A percentile compares a stretch with the other conserved stretches of the same genome.
phyloP scores from a whole-genome alignment of 495 filamentous ascomycete genomes.

The Penicillium longicatenatum region DNA sequence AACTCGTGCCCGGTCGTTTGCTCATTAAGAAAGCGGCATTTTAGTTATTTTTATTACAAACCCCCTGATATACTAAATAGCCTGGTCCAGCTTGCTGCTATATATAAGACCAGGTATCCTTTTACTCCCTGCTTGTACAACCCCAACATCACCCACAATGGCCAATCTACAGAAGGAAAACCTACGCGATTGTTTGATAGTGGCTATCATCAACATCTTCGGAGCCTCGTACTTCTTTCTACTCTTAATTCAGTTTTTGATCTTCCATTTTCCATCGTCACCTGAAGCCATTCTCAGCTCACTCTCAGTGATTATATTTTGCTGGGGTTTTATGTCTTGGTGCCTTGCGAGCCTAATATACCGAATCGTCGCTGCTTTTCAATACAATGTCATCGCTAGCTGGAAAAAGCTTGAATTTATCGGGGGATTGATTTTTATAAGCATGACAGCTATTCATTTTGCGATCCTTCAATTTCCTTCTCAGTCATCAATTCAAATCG shows the following conservation, averaged over 20 bases:
- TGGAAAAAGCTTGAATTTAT: constrained; percentile 11
- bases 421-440: constrained; percentile 7
- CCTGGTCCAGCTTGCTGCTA: background rate
- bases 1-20: no score
- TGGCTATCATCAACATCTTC: constrained; percentile 12
- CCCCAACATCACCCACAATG: background rate
- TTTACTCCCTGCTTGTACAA: background rate
- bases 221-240: constrained; percentile 11
- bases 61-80: no score
- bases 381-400: background rate
- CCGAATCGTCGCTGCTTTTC: constrained; percentile 4
- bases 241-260: constrained; percentile 9
- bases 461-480: constrained; percentile 8
- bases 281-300: constrained; percentile 3
- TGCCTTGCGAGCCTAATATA: constrained; percentile 10
- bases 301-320: constrained; percentile 9
- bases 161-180: background rate
- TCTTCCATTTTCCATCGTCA: constrained; percentile 14
- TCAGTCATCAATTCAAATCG: constrained; percentile 6
- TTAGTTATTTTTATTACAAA: no score
- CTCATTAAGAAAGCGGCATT: no score
- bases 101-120: background rate
- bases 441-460: constrained; percentile 6
- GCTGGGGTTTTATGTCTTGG: constrained; percentile 4
- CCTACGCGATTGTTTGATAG: constrained; percentile 9